phyloP scores from a whole-genome alignment of 2,329 filamentous ascomycete genomes.

The Aspergillus uvarum region DNA sequence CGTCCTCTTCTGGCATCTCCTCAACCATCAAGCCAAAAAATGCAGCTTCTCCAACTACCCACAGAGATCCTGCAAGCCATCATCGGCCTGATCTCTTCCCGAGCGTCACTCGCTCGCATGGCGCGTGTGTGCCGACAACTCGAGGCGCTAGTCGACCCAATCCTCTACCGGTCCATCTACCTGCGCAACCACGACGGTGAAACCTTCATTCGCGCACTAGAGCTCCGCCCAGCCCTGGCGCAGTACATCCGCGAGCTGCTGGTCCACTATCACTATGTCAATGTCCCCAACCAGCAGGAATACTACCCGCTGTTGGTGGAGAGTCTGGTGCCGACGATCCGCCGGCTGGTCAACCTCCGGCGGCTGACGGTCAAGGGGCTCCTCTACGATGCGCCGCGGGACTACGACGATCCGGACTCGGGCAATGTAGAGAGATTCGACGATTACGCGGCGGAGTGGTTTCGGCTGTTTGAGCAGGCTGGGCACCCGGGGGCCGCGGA shows the following conservation, averaged over 20 bases:
- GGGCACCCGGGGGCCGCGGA: neutral
- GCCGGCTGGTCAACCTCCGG: constrained; percentile 3
- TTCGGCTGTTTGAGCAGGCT: neutral
- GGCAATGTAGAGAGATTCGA: neutral
- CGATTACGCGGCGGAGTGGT: neutral
- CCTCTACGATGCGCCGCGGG: neutral
- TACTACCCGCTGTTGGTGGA: constrained; percentile 7
- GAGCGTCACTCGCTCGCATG: neutral
- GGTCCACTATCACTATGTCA: constrained; percentile 7
- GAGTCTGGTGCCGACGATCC: neutral
- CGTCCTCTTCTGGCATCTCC: neutral
- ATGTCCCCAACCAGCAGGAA: neutral
- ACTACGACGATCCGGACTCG: neutral
- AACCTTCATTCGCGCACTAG: neutral
- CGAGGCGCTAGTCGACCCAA: neutral
- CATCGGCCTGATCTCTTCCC: neutral
- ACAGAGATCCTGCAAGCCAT: neutral
- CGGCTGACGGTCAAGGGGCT: constrained; percentile 8
- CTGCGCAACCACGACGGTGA: constrained; percentile 4
- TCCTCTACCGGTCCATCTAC: constrained; percentile 5
- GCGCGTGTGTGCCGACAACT: constrained; percentile 1
- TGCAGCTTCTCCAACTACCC: constrained; percentile 3
- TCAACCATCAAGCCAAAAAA: neutral
- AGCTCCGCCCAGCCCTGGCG: neutral
- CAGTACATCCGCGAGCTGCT: constrained; percentile 1